Base-by-base conservation (phyloP, 2,329 filamentous ascomycete genomes). In the Colletotrichum sidae region DNA sequence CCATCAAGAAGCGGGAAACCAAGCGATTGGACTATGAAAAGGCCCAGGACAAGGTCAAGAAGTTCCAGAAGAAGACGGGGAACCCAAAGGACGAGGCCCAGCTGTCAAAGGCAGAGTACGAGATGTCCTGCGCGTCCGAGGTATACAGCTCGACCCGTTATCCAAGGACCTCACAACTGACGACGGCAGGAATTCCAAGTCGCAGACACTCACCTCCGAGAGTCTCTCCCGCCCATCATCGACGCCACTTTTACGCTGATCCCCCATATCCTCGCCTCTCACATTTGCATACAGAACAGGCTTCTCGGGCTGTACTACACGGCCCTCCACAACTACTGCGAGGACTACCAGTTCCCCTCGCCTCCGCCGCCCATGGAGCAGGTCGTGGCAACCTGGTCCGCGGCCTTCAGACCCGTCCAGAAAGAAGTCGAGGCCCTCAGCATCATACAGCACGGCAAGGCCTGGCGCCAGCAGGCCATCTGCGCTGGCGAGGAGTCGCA, bases 1-100 rank as follows among this genome's bases (percentile, higher is more conserved):
- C 89, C 1, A 92, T 96, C 73, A 96, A 95, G 79, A 94, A 93
- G 77, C 84, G 93, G 51, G 92, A 96, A 74, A 92, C 94, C 72
- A 92, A 89, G 78, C 90, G 93, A 57, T 76, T 94, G 65, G 93
- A 96, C 75, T 96, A 89, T 73, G 93, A 97, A 77, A 88, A 91
- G 70, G 90, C 90, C 70, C 89, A 92, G 75, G 87, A 89, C 70
- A 88, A 89, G 67, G 88, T 90, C 41, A 90, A 92, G 72, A 88
- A 87, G 71, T 84, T 89, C 45, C 83, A 88, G 70, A 90, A 89
- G 74, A 96, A 96, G 76, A 80, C 86, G 25, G 89, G 86, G 42
- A 87, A 89, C 4, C 86, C 92, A 62, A 90, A 92, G 71, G 93
- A 96, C 65, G 92, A 94, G 73, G 82, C 84, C 8, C 83, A 87